phyloP scores from a whole-genome alignment of 2,329 filamentous ascomycete genomes.

The Colletotrichum caudatum region DNA sequence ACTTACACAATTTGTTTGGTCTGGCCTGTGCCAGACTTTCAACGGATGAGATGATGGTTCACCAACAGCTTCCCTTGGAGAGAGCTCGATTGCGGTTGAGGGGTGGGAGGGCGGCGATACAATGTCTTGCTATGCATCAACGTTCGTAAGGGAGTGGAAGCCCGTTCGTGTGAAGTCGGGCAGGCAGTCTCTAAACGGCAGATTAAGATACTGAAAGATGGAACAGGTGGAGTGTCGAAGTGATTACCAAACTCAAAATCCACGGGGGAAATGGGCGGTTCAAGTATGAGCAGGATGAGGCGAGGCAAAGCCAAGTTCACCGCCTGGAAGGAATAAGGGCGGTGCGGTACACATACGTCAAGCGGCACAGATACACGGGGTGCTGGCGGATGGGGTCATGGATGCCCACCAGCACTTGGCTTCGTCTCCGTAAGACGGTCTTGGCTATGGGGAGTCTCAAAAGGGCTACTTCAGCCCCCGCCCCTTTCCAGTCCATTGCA shows the following conservation, averaged over 20 bases:
- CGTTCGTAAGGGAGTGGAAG: constrained; percentile 27
- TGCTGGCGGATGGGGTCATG: constrained; percentile 35
- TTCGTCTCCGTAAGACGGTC: constrained; percentile 39
- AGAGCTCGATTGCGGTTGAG: constrained; percentile 12
- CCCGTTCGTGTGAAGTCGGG: neutral
- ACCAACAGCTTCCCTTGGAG: constrained; percentile 4
- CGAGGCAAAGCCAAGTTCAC: constrained; percentile 40
- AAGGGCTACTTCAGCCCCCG: constrained; percentile 18
- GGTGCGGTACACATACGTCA: constrained; percentile 32
- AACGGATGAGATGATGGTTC: constrained; percentile 26
- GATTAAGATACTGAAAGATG: neutral
- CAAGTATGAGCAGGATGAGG: constrained; percentile 37
- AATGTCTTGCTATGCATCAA: neutral
- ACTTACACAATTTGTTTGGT: constrained; percentile 39
- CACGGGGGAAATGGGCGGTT: constrained; percentile 30
- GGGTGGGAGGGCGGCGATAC: neutral
- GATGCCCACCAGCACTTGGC: constrained; percentile 38
- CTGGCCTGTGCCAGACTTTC: constrained; percentile 12
- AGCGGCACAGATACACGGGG: constrained; percentile 39
- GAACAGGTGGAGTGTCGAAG: constrained; percentile 8
- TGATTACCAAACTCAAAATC: constrained; percentile 20
- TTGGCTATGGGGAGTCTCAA: constrained; percentile 39
- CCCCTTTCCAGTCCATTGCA: constrained; percentile 11
- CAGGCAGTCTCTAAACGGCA: neutral
- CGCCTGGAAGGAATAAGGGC: constrained; percentile 31